A percentile compares a stretch with the other conserved stretches of the same genome.
Conservation (phyloP, 2,329 filamentous ascomycete genomes). For the Colletotrichum gigasporum region DNA sequence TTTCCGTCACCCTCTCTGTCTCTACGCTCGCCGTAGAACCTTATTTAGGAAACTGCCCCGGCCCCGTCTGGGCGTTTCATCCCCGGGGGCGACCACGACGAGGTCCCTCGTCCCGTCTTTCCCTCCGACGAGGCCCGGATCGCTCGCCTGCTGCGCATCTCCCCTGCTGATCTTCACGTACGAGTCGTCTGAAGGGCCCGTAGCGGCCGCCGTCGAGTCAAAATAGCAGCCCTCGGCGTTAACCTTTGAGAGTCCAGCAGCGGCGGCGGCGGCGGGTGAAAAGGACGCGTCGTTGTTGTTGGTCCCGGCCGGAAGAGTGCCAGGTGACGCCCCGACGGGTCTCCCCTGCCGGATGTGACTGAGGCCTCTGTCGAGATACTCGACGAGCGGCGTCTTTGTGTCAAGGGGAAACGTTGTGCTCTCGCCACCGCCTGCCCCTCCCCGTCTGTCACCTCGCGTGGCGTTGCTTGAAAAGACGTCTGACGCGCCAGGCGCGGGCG, state of each 20-base stretch:
- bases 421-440: neutral
- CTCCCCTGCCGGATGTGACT: slow-evolving; percentile 51
- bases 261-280: neutral
- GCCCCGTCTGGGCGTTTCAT: slow-evolving; percentile 37
- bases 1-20: neutral
- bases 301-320: too few relatives aligned
- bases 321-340: neutral
- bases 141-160: slow-evolving; percentile 34
- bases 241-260: slow-evolving; percentile 41
- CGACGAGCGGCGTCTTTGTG: slow-evolving; percentile 57
- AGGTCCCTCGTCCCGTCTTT: slow-evolving; percentile 26
- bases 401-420: slow-evolving; percentile 41
- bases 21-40: slow-evolving; percentile 43
- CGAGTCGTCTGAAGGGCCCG: slow-evolving; percentile 25
- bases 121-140: slow-evolving; percentile 18
- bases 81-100: slow-evolving; percentile 1
- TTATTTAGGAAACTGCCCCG: slow-evolving; percentile 46
- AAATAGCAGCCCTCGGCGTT: slow-evolving; percentile 39
- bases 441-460: neutral
- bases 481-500: slow-evolving; percentile 31
- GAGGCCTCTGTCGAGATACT: slow-evolving; percentile 56
- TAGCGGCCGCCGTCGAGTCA: slow-evolving; percentile 30
- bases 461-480: neutral
- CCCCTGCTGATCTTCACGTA: slow-evolving; percentile 30
- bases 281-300: neutral